Evolutionary conservation across 2,329 filamentous ascomycete species (phyloP), one percentile per base, ranked within the genome.

Genomic region (Zarea fungicola): DNA sequence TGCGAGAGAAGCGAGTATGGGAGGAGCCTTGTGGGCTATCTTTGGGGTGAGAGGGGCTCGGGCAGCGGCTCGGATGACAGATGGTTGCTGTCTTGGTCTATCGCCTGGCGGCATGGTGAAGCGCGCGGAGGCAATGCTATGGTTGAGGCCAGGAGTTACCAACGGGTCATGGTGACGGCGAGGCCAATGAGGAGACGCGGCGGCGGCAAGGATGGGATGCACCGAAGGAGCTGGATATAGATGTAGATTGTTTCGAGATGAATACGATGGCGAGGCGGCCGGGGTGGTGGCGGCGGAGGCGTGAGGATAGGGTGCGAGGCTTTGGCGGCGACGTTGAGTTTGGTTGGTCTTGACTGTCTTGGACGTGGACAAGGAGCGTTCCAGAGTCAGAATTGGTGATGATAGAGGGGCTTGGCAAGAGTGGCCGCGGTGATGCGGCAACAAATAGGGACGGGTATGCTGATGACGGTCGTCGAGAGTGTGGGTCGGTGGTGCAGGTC

Each of bases 81-180:
- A 80, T 51, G 82, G 78, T 46, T 88, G 86, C 70, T 84, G 84
- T 61, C 85, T 76, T 34, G 83, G 80, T 62, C 75, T 75, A 57
- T 75, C 75, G 55, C 70, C 74, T 60, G 44, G 43, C 39, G 49
- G 49, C 49, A 51, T 51, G n/a, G 42, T 46, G 45, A 42, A 18
- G 36, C 36, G 45, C 45, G 45, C 36, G 16, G 26, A 41, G 45
- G 45, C 37, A 48, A 21, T 48, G 28, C 22, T 42, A 29, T 42
- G 28, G 45, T 42, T 41, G 28, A 41, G 37, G 36, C 45, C 21
- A 13, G 22, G 36, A 25, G 29, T 48, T 23, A 48, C 36, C 37
- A 36, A 35, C 23, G 18, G 45, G 26, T 48, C 45, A 48, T 48
- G 29, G 29, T 35, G n/a, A 19, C 45, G 21, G 45, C 36, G 45